Evolutionary conservation across 352 stramenopile genomes (phyloP).

Genomic region (Phytophthora cactorum): DNA sequence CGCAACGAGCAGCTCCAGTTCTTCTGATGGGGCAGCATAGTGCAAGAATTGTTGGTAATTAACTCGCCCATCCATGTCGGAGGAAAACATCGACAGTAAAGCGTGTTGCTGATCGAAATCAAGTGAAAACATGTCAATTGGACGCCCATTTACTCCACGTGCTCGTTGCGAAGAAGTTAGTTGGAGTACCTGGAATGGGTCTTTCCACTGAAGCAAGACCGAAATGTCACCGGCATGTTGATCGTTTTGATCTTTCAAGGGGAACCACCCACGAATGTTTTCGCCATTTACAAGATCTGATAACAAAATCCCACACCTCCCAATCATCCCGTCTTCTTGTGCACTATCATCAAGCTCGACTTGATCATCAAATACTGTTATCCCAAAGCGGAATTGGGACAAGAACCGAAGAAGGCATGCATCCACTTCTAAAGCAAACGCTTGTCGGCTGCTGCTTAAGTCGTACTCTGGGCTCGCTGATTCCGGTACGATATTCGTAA

Average conservation of each 20-base stretch:
- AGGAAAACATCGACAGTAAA: conserved; percentile 64
- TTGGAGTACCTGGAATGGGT: conserved; percentile 75
- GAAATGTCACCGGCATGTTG: conserved; percentile 70
- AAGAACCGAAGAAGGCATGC: conserved; percentile 84
- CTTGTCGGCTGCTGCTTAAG: conserved; percentile 61
- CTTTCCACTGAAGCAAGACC: conserved; percentile 78
- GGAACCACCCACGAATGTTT: conserved; percentile 72
- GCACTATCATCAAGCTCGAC: conserved; percentile 39
- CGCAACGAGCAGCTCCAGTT: conserved; percentile 59
- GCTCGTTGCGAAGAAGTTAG: conserved; percentile 44
- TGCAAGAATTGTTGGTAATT: conserved; percentile 79
- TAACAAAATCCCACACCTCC: conserved; percentile 73
- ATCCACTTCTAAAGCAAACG: conserved; percentile 76
- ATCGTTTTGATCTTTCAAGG: conserved; percentile 64
- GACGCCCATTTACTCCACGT: conserved; percentile 32
- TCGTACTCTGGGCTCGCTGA: conserved; percentile 80
- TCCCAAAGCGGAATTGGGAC: conserved; percentile 74
- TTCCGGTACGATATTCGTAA: conserved; percentile 85
- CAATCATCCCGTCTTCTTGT: conserved; percentile 70
- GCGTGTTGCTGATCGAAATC: conserved; percentile 78
- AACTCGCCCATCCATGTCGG: conserved; percentile 63
- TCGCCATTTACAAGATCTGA: conserved; percentile 76
- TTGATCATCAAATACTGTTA: conserved; percentile 90
- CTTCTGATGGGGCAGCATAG: conserved; percentile 58
- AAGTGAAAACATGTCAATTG: conserved; percentile 58